Evolutionary conservation across 108 stramenopile genomes (phyloP), one percentile per base, ranked within the genome.

Genomic region (Cyclostephanos tholiformis): DNA sequence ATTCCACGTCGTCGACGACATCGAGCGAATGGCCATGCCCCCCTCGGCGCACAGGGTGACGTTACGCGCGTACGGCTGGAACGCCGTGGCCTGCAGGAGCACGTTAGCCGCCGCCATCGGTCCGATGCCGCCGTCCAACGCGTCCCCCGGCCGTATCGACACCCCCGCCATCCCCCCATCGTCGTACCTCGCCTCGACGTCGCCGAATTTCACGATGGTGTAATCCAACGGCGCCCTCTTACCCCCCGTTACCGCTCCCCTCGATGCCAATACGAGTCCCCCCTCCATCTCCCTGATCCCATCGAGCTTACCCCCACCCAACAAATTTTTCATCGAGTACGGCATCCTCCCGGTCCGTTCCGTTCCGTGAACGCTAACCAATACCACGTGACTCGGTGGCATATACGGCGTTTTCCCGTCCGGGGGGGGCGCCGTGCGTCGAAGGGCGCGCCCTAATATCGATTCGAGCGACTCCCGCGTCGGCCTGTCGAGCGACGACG

Each of bases 301-400:
- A 16, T 90, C 85, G n/a, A 92, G 73, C 51, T 91, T 89, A 10
- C 91, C 89, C 27, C 79, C 74, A 3, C 87, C 85, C 68, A 92
- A 61, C n/a, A 91, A 60, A 67, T 92, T 95, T 62, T 86, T 80
- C 86, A 95, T 84, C 0, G 74, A 87, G 71, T 92, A 90, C 26
- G 91, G 94, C 71, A 92, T 88, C 76, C 82, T 76, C 46, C 87
- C 82, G 7, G 84, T 86, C 9, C 89, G 87, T 38, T 87, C 86
- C n/a, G 93, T 94, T 1, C 94, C 94, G 22, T 91, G 44, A n/a
- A 82, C 83, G 32, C 86, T 86, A 36, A 95, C 69, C 22, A 83
- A 74, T 17, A 95, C 79, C 2, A 95, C 65, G 52, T 94, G 93
- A 56, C 87, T 88, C n/a, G 93, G 93, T 0, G 93, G 93, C 29